Percentiles rank a stretch among this genome's conserved stretches.
phyloP scores from a whole-genome alignment of 257 asterid species.

The Buddleja alternifolia region DNA sequence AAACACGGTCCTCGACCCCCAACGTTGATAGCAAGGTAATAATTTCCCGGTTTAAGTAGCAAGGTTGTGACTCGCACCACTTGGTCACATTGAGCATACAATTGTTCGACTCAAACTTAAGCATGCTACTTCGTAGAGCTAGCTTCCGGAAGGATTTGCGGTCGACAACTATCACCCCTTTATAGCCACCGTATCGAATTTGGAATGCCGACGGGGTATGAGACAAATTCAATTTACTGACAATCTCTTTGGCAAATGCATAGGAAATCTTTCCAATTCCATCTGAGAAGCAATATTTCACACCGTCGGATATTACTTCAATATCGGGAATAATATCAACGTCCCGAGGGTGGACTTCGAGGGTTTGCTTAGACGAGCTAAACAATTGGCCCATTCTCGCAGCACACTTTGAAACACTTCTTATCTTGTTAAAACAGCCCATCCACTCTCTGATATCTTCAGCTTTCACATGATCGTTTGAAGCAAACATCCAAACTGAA shows the following conservation, averaged over 20 bases:
- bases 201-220: conserved; percentile 89
- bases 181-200: conserved; percentile 92
- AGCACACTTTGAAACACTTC: conserved; percentile 85
- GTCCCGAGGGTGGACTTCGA: conserved; percentile 56
- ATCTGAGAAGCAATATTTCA: conserved; percentile 85
- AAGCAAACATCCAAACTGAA: conserved; percentile 97
- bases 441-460: conserved; percentile 88
- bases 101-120: conserved; percentile 79
- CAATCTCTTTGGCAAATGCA: conserved; percentile 60
- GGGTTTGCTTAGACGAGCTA: conserved; percentile 74
- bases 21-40: conserved; percentile 72
- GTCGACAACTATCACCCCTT: conserved; percentile 84
- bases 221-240: conserved; percentile 56
- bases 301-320: conserved; percentile 67
- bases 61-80: conserved; percentile 85
- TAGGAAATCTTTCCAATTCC: conserved; percentile 88
- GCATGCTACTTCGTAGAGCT: conserved; percentile 77
- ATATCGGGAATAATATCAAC: conserved; percentile 70
- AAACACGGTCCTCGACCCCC: conserved; percentile 67
- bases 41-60: conserved; percentile 90
- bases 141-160: conserved; percentile 66
- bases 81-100: conserved; percentile 85
- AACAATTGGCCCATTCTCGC: conserved; percentile 98
- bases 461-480: conserved; percentile 66
- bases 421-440: conserved; percentile 84